Base-by-base conservation (phyloP, 768 basidiomycete species). In the Kwoniella shandongensis region DNA sequence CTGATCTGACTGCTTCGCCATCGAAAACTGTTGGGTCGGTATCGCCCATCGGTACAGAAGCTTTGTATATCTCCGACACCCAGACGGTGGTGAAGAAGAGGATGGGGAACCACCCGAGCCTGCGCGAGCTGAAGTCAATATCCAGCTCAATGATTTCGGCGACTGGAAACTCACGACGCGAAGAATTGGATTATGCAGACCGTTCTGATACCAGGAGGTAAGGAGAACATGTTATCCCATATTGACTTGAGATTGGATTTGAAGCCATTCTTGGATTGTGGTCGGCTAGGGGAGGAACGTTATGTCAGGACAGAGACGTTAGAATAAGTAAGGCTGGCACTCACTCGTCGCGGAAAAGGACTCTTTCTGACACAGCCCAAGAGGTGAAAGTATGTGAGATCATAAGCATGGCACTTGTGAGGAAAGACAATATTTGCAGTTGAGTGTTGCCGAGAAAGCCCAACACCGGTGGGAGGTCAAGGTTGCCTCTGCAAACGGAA, bases 41-140 rank as follows among this genome's bases (percentile, higher is more conserved):
- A n/a, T 71, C 61, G 2, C 79, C 67, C 1, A 71, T 73, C n/a
- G 66, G 66, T 22, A 69, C 71, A 0, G 68, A 79, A 56, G 63
- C 52, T 59, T 85, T 88, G 80, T 96, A 85, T 11, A 94, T 81
- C 65, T 94, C 93, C 11, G 89, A 88, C 51, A 96, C 82, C 77
- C 91, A 97, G 23, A 89, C 79, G 1, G 88, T 87, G 2, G 86
- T 87, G 79, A 91, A 93, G 77, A 93, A 92, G 1, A 94, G 80
- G 23, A 91, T 78, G 0, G 93, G 92, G 69, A 94, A 96, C 94
- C 94, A 97, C 7, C 84, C 88, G 57, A 92, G 81, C 85, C 85
- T 93, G 12, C 85, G 82, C n/a, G 59, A 89, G 88, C 75, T 88
- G 88, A 77, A 89, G 87, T 18, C 88, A 84, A 26, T 87, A 76